These are phyloP conservation scores for Cyclotella baltica DNA, from an alignment of 108 stramenopile genomes.

Conservation along the genomic window DNA sequence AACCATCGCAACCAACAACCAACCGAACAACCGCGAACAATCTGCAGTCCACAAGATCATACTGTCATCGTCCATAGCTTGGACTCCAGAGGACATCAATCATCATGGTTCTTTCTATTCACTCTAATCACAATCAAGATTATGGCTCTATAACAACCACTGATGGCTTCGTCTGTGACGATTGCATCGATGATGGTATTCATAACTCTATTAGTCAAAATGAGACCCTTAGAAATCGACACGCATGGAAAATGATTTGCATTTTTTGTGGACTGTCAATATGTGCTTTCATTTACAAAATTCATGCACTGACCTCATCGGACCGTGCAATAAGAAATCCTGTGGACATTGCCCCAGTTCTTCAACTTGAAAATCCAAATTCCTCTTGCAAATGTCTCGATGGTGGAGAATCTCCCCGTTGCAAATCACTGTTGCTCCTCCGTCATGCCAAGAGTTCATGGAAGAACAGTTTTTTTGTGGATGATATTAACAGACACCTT, in stretches of 20 bases:
- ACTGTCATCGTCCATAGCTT: too few relatives aligned
- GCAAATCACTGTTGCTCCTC: slow-evolving; percentile 29
- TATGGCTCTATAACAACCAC: neutral
- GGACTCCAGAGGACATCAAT: too few relatives aligned
- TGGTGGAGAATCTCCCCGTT: neutral
- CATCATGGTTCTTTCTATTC: neutral
- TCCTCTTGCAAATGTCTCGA: neutral
- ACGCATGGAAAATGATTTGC: neutral
- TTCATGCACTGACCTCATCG: neutral
- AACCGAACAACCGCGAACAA: too few relatives aligned
- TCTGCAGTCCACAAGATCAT: too few relatives aligned
- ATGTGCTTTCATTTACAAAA: neutral
- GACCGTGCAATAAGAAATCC: neutral
- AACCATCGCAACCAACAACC: too few relatives aligned
- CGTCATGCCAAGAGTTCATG: slow-evolving; percentile 35
- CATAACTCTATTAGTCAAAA: too few relatives aligned
- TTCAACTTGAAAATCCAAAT: neutral
- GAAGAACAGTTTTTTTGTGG: slow-evolving; percentile 16
- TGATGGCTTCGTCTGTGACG: neutral
- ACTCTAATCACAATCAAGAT: neutral
- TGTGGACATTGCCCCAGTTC: neutral
- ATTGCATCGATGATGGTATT: neutral
- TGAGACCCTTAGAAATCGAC: too few relatives aligned
- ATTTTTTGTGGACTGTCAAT: neutral
- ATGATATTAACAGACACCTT: slow-evolving; percentile 26